Conservation (phyloP, 2,329 filamentous ascomycete species). For the Aphanoascus verrucosus region DNA sequence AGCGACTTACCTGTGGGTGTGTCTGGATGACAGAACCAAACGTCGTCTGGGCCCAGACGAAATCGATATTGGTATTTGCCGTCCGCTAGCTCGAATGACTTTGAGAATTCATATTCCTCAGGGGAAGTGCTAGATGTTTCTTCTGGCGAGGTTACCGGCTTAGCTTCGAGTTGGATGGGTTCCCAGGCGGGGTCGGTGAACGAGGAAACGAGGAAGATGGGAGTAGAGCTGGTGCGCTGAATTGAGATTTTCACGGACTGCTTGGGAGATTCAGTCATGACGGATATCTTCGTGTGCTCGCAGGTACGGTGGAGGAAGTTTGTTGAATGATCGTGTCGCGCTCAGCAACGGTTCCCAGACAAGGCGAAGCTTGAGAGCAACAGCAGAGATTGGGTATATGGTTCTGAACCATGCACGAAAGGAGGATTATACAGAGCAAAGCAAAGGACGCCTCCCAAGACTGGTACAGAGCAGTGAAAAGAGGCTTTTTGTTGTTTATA, state of each 20-base stretch:
- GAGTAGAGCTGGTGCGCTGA: constrained; percentile 21
- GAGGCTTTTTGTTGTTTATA: not conserved
- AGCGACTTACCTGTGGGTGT: constrained; percentile 20
- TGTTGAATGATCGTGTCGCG: not conserved
- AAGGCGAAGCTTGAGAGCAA: constrained; percentile 2
- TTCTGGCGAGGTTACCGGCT: constrained; percentile 14
- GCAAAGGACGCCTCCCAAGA: constrained; percentile 10
- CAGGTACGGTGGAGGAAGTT: constrained; percentile 12
- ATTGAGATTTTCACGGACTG: constrained; percentile 22
- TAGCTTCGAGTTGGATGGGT: constrained; percentile 20
- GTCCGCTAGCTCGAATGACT: constrained; percentile 14
- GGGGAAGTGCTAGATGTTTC: constrained; percentile 12
- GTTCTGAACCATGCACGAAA: not conserved
- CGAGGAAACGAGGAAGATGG: constrained; percentile 22
- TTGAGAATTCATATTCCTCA: constrained; percentile 16
- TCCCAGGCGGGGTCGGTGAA: constrained; percentile 25
- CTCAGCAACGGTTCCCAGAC: not conserved
- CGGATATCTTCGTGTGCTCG: constrained; percentile 15
- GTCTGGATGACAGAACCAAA: constrained; percentile 23
- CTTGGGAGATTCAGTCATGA: constrained; percentile 13
- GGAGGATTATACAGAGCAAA: constrained; percentile 1
- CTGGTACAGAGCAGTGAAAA: not conserved
- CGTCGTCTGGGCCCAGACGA: constrained; percentile 19
- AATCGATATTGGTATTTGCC: constrained; percentile 24
- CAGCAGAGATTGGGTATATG: constrained; percentile 1